phyloP scores from a whole-genome alignment of 208 protist species.

The Leishmania lainsoni region DNA sequence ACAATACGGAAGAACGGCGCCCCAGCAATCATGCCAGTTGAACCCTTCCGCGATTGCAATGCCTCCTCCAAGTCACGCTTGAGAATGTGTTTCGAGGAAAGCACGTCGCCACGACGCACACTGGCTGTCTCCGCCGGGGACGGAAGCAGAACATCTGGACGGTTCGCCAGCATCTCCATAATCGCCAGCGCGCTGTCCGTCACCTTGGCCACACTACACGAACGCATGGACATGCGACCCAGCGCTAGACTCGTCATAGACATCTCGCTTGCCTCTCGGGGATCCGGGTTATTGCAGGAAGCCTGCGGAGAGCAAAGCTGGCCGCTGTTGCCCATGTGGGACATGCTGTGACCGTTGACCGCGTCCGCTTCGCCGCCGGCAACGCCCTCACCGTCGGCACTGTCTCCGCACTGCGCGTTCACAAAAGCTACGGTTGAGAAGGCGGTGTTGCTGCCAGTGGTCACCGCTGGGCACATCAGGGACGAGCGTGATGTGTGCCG shows the following conservation, averaged over 20 bases:
- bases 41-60: slow-evolving; percentile 53
- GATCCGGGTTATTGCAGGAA: not conserved
- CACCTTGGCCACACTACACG: slow-evolving; percentile 54
- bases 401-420: not conserved
- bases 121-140: slow-evolving; percentile 67
- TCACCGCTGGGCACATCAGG: not conserved
- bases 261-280: slow-evolving; percentile 19
- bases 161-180: slow-evolving; percentile 72
- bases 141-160: slow-evolving; percentile 64
- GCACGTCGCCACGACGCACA: slow-evolving; percentile 73
- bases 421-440: not conserved
- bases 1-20: slow-evolving; percentile 89
- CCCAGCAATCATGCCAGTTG: slow-evolving; percentile 79
- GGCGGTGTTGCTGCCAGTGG: not conserved
- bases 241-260: slow-evolving; percentile 46
- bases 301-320: not conserved
- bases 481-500: not conserved
- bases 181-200: slow-evolving; percentile 69
- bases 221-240: slow-evolving; percentile 59
- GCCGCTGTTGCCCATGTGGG: not conserved
- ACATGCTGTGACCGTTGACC: not conserved
- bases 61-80: slow-evolving; percentile 81
- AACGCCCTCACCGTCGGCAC: not conserved
- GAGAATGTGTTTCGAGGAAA: slow-evolving; percentile 79
- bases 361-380: not conserved